phyloP scores from a whole-genome alignment of 768 basidiomycete genomes.

The Boletus tylopilopsis region DNA sequence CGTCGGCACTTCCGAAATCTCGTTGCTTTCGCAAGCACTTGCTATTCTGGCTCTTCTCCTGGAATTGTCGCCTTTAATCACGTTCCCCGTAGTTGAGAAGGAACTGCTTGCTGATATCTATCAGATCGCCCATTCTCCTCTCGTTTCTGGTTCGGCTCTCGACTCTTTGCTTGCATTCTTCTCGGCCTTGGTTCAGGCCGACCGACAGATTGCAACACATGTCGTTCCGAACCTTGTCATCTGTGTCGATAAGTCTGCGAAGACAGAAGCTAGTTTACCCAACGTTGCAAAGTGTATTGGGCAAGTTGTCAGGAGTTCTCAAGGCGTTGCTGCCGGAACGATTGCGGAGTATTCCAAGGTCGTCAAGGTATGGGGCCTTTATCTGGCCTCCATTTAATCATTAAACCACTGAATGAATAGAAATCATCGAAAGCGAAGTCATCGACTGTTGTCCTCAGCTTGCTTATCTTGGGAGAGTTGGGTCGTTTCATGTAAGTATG shows the following conservation, averaged over 20 bases:
- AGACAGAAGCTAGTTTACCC: constrained; percentile 47
- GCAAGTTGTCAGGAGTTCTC: constrained; percentile 69
- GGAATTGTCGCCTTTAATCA: constrained; percentile 57
- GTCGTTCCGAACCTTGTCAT: constrained; percentile 74
- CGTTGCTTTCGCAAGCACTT: constrained; percentile 71
- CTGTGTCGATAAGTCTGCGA: constrained; percentile 60
- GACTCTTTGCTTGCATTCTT: constrained; percentile 86
- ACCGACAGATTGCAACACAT: constrained; percentile 77
- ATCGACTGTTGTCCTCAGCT: constrained; percentile 70
- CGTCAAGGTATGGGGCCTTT: constrained; percentile 54
- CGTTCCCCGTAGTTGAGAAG: constrained; percentile 77
- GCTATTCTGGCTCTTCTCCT: constrained; percentile 64
- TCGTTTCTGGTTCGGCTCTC: constrained; percentile 70
- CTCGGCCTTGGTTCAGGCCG: constrained; percentile 74
- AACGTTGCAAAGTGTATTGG: constrained; percentile 88
- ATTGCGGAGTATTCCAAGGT: constrained; percentile 83
- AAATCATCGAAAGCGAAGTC: constrained; percentile 60
- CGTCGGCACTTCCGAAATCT: constrained; percentile 71
- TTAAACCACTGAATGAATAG: constrained; percentile 25
- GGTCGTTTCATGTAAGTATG: constrained; percentile 76
- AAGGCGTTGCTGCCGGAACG: constrained; percentile 71
- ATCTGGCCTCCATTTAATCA: neutral
- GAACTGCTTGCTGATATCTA: constrained; percentile 65
- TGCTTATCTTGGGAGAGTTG: constrained; percentile 89
- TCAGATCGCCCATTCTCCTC: constrained; percentile 70